A percentile compares a stretch with the other conserved stretches of the same genome.
Conservation (phyloP, 2,329 filamentous ascomycete genomes). For the Metarhizium brunneum region DNA sequence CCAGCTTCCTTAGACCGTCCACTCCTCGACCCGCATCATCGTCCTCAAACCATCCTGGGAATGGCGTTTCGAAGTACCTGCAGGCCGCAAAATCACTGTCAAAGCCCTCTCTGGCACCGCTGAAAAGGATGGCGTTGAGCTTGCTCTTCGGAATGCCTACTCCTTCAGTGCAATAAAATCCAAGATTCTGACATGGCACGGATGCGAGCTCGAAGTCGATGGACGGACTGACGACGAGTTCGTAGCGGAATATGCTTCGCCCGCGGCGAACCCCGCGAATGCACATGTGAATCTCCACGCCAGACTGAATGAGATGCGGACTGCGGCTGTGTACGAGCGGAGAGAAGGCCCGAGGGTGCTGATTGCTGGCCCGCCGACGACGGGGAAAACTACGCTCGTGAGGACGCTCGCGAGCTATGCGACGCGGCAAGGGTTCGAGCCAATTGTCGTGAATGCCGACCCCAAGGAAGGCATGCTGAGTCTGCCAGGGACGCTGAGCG, state of each 20-base stretch:
- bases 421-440: conserved; percentile 62
- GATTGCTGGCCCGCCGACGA: conserved; percentile 66
- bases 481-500: conserved; percentile 73
- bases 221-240: conserved; percentile 46
- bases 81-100: conserved; percentile 31
- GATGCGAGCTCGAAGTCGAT: conserved; percentile 74
- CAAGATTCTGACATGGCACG: conserved; percentile 86
- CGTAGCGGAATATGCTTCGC: conserved; percentile 52
- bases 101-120: conserved; percentile 73
- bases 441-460: conserved; percentile 77
- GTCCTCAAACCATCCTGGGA: conserved; percentile 57
- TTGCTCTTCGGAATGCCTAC: conserved; percentile 72
- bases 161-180: conserved; percentile 74
- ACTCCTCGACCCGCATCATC: conserved; percentile 35
- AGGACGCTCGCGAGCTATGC: conserved; percentile 75
- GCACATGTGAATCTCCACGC: conserved; percentile 82
- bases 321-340: conserved; percentile 40
- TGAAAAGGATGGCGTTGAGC: conserved; percentile 91
- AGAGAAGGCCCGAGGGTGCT: conserved; percentile 69
- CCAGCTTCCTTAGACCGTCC: conserved; percentile 19
- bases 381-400: conserved; percentile 75
- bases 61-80: conserved; percentile 69
- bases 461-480: conserved; percentile 70
- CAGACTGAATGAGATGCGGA: conserved; percentile 66
- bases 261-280: conserved; percentile 74